Conservation (phyloP, 1,139 yeast species). For the Pichia sp. region DNA sequence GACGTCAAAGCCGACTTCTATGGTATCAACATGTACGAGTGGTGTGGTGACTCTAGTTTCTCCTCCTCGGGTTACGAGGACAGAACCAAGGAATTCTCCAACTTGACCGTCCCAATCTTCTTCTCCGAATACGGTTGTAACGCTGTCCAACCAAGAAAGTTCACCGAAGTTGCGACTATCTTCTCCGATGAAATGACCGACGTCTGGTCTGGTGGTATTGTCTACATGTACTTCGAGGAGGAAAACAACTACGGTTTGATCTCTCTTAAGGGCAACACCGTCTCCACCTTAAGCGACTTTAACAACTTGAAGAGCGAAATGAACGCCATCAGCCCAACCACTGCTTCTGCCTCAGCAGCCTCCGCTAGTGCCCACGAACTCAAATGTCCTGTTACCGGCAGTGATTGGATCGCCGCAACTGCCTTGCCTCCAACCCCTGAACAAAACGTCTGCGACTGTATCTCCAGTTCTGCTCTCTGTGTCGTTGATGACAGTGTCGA, state of each 20-base stretch:
- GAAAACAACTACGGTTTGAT: slow-evolving; percentile 70
- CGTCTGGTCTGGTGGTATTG: slow-evolving; percentile 88
- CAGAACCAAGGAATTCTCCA: slow-evolving; percentile 67
- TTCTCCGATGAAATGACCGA: slow-evolving; percentile 63
- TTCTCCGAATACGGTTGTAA: slow-evolving; percentile 85
- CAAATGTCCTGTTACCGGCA: slow-evolving; percentile 52
- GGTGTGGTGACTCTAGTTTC: slow-evolving; percentile 81
- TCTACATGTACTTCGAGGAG: slow-evolving; percentile 78
- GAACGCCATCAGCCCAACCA: slow-evolving; percentile 55
- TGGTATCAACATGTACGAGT: slow-evolving; percentile 93
- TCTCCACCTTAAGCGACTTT: slow-evolving; percentile 60
- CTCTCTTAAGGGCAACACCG: slow-evolving; percentile 40
- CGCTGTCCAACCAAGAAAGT: slow-evolving; percentile 55
- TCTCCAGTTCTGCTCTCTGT: slow-evolving; percentile 49
- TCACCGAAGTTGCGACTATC: slow-evolving; percentile 65
- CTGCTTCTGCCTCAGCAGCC: slow-evolving; percentile 47
- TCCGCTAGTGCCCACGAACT: slow-evolving; percentile 38
- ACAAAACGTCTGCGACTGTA: slow-evolving; percentile 57
- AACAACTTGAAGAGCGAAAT: slow-evolving; percentile 49
- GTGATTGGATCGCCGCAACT: slow-evolving; percentile 60
- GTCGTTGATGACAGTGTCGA: slow-evolving; percentile 49
- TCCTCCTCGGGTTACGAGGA: slow-evolving; percentile 63
- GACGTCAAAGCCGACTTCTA: slow-evolving; percentile 78
- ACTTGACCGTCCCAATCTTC: slow-evolving; percentile 66
- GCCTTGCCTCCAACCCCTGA: slow-evolving; percentile 75